Base-by-base conservation (phyloP, 2,329 filamentous ascomycete genomes). In the Chaetomiaceae sp. region DNA sequence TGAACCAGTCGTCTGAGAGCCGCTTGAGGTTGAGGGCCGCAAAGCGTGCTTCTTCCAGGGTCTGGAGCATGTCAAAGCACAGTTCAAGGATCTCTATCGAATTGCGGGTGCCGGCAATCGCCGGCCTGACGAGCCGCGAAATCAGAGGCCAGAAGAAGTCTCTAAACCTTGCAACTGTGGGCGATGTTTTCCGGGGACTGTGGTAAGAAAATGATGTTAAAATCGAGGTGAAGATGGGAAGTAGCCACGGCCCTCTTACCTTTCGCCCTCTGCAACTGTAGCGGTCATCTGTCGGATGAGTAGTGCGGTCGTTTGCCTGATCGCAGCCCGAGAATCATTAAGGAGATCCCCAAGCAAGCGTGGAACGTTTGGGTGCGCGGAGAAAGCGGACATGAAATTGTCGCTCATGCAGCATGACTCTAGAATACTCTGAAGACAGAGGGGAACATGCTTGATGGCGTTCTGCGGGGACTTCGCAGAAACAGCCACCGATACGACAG, bases 81-180 rank as follows among this genome's bases (percentile, higher is more conserved):
- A 79, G 58, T 2, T 59, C 58, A 48, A 82, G 73, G 14, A 76
- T 62, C 44, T 81, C 76, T 21, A 73, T 68, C 51, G 75, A 76
- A 27, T 68, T 66, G 6, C 48, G 51, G 10, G 71, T 65, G 50
- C 64, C 59, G 1, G 30, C 43, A 3, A 65, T 63, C 20, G 72
- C 72, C 44, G 64, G 62, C 14, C 65, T 67, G 6, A 76, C 61
- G 25, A 76, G 63, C 11, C 62, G 62, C 7, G 67, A 66, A 9
- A 75, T 58, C 8, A 73, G 57, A 1, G 76, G 72, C 77, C 77
- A 80, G 54, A 80, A 75, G 30, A 75, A 69, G 14, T 69, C 64
- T 13, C 71, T 69, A 49, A 79, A 74, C 11, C 71, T 69, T 3
- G 66, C 56, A 3, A 71, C 62, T 9, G 63, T 62, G 11, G 71